Evolutionary conservation across 345 rosid genomes (phyloP).

Genomic region (Litchi chinensis): DNA sequence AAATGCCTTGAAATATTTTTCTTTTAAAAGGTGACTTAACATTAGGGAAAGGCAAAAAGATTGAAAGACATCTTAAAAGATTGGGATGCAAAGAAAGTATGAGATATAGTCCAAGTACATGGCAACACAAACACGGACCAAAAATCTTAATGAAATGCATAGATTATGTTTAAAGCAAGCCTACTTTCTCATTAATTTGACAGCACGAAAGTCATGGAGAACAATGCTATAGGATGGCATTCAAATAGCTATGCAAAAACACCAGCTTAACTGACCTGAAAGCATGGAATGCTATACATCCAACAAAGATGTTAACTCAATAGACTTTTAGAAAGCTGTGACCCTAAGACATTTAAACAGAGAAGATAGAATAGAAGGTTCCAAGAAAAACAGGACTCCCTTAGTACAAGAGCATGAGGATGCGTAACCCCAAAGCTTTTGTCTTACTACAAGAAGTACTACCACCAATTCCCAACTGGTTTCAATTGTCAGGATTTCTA

Average conservation of each 20-base stretch:
- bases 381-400: not conserved
- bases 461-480: not conserved
- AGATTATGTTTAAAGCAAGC: not conserved
- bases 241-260: not conserved
- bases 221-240: conserved; percentile 5
- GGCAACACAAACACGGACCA: not conserved
- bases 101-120: not conserved
- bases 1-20: not conserved
- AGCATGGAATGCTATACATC: not conserved
- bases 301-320: not conserved
- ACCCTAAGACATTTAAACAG: not conserved
- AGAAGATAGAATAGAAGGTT: not conserved
- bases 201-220: not conserved
- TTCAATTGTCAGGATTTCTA: not conserved
- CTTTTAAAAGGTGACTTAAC: not conserved
- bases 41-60: not conserved
- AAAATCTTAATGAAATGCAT: not conserved
- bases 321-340: not conserved
- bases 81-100: not conserved
- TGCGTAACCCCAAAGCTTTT: not conserved
- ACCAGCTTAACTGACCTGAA: not conserved
- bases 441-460: not conserved
- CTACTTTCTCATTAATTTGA: not conserved
- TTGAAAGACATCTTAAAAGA: not conserved
- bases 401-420: not conserved